phyloP scores from a whole-genome alignment of 805 yeast genomes.

The Wickerhamomyces tratensis region DNA sequence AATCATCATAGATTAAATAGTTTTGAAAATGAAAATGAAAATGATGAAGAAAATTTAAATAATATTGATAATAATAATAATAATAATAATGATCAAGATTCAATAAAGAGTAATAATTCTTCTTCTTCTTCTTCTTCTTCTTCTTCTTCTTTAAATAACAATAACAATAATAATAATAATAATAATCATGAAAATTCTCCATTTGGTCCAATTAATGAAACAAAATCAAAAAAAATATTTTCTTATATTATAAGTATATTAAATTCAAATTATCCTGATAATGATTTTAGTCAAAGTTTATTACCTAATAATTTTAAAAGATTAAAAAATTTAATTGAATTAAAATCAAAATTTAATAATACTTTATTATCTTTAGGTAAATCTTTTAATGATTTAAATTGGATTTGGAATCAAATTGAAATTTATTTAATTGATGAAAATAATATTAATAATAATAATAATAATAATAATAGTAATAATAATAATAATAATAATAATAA shows the following conservation, averaged over 20 bases:
- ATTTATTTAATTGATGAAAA: conserved; percentile 48
- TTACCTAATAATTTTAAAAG: conserved; percentile 71
- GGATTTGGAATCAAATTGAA: conserved; percentile 87
- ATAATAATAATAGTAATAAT: too few relatives aligned
- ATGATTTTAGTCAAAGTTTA: conserved; percentile 71
- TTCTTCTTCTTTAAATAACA: too few relatives aligned
- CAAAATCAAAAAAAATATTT: conserved; percentile 82
- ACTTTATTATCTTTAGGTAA: conserved; percentile 60
- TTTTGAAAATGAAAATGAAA: too few relatives aligned
- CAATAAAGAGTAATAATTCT: too few relatives aligned
- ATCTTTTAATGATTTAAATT: conserved; percentile 34
- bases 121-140: too few relatives aligned
- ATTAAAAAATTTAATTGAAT: conserved; percentile 31
- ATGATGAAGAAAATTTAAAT: too few relatives aligned
- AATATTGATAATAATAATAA: background rate
- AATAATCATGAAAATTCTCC: conserved; percentile 30
- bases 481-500: too few relatives aligned
- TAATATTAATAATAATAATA: too few relatives aligned
- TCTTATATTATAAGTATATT: conserved; percentile 85
- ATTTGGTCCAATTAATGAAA: conserved; percentile 83
- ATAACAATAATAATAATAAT: background rate
- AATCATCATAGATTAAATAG: conserved; percentile 3
- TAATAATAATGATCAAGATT: background rate
- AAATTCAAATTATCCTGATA: conserved; percentile 92
- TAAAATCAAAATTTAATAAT: conserved; percentile 65